Evolutionary conservation across 192 early-diverging fungal species (phyloP).

Genomic region (Backusella tarrabulga): DNA sequence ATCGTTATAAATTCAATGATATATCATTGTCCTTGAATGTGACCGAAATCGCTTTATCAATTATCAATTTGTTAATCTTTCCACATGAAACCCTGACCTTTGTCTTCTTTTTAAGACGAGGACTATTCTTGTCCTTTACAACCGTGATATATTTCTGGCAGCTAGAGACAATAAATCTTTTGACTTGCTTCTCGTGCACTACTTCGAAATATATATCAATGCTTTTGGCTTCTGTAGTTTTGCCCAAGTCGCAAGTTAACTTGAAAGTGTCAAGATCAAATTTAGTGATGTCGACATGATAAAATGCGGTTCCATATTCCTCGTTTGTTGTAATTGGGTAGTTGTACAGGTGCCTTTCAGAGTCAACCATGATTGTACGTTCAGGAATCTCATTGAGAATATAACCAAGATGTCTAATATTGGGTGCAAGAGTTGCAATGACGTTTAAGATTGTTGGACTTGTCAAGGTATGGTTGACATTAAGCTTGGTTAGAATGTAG

Average conservation of each 20-base stretch:
- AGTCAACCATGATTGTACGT: too few species aligned
- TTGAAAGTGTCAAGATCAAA: neutral
- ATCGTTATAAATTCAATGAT: neutral
- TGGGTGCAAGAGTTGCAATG: neutral
- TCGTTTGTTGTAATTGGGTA: neutral
- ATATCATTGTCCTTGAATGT: neutral
- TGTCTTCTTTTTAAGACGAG: neutral
- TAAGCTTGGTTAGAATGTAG: neutral
- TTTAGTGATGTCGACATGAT: neutral
- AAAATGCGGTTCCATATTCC: neutral
- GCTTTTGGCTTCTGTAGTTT: neutral
- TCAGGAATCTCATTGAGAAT: neutral
- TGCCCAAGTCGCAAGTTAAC: neutral
- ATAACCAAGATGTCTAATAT: neutral
- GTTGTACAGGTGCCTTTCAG: neutral
- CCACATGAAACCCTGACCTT: neutral
- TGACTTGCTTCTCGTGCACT: neutral
- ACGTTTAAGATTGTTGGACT: neutral
- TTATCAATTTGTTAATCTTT: neutral
- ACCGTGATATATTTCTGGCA: neutral
- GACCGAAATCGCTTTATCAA: neutral
- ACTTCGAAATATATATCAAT: neutral
- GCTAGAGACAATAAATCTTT: neutral
- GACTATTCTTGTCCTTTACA: neutral
- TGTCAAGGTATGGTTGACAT: neutral